Evolutionary conservation across 176 grass and related monocot species (phyloP), one percentile per base, ranked within the genome.

Genomic region (Zizania latifolia): DNA sequence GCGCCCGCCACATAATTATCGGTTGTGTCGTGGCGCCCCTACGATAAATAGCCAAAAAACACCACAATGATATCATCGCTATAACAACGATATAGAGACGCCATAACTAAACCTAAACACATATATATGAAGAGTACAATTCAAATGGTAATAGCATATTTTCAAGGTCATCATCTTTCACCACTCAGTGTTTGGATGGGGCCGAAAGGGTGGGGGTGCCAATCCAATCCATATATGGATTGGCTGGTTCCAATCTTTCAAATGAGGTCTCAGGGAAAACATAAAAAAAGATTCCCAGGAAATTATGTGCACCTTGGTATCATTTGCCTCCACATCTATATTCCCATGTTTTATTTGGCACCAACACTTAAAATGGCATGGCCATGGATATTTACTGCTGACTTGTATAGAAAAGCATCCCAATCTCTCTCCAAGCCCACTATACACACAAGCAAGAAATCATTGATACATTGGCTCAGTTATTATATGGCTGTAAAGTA

Each of bases 381-480:
- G 19, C 24, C 69, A 82, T 73, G 45, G 30, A 19, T 54, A 32
- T 72, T 10, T 29, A 53, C 45, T 62, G 38, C 56, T 39, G 60
- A 78, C 65, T 50, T 70, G 58, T 63, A 59, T 14, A 53, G 77
- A 3, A 41, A 43, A 66, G 21, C 5, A 66, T 40, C 35, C 36
- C 21, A 26, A 16, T 41, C 22, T 67, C 37, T 67, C 37, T 41
- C 12, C 64, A 67, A 43, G 51, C 28, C 50, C 37, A 33, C 8
- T n/a, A 21, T 45, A 70, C 12, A 82, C 13, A 70, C 58, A n/a
- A n/a, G 27, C 19, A 75, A 75, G 34, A 32, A 44, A 79, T 39
- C 35, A 59, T 54, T 79, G 45, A 58, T 45, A 65, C 22, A 58
- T 40, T 12, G 45, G 27, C 64, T 28, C 15, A n/a, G 51, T 45